Conservation (phyloP, 208 protist species). For the Phytomonas francai region DNA sequence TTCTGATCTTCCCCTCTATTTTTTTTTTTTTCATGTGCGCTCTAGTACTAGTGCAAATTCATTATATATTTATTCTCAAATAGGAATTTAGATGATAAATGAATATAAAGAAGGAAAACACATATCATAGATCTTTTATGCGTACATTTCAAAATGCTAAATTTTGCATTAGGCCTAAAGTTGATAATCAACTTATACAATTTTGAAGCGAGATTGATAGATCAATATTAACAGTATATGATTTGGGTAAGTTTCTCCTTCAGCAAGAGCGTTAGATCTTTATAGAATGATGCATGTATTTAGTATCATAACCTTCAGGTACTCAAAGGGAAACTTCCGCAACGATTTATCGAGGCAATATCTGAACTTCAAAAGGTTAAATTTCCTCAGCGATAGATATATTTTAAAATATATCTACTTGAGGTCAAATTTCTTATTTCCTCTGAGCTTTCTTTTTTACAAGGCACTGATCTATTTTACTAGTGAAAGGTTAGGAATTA, state of each 20-base stretch:
- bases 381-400: neutral
- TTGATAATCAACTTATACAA: neutral
- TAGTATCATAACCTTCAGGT: neutral
- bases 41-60: neutral
- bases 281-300: neutral
- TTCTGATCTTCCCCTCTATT: conserved; percentile 17
- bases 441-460: neutral
- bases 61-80: neutral
- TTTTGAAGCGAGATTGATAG: neutral
- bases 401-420: neutral
- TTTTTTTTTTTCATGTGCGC: conserved; percentile 3
- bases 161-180: neutral
- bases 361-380: neutral
- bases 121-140: neutral
- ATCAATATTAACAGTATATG: neutral
- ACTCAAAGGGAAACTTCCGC: neutral
- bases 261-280: neutral
- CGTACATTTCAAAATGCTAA: neutral
- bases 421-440: neutral
- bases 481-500: neutral
- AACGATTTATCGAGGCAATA: neutral
- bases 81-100: neutral
- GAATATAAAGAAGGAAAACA: neutral
- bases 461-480: conserved; percentile 4
- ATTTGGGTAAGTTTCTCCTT: neutral